A percentile compares a stretch with the other conserved stretches of the same genome.
These are phyloP conservation scores for Cryoendolithus antarcticus DNA, from an alignment of 2,329 filamentous ascomycete species.

Conservation along the genomic window DNA sequence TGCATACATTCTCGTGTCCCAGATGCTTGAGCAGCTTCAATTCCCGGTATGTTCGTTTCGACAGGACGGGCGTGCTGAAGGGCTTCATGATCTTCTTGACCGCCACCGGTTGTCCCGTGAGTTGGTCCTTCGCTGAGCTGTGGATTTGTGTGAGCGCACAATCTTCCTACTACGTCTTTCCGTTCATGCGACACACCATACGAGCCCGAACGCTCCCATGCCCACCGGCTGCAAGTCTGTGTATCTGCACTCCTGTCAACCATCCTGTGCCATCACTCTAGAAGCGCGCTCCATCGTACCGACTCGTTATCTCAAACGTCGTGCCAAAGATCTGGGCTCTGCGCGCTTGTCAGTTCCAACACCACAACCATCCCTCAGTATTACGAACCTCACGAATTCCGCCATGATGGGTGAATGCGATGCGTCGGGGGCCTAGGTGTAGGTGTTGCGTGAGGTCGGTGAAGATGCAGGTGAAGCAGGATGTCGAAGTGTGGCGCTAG, in stretches of 20 bases:
- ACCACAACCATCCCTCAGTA: too few species aligned
- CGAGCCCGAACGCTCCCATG: conserved; percentile 97
- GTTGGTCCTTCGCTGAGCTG: conserved; percentile 94
- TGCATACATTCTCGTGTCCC: conserved; percentile 78
- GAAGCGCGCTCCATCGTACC: conserved; percentile 43
- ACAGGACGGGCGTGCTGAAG: conserved; percentile 96
- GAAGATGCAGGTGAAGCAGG: too few species aligned
- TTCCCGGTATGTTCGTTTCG: conserved; percentile 95
- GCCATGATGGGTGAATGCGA: conserved; percentile 56
- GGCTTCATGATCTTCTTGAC: conserved; percentile 99
- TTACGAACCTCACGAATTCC: conserved; percentile 68
- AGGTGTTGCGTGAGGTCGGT: too few species aligned
- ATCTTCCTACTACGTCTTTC: not conserved
- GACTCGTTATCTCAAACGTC: conserved; percentile 98
- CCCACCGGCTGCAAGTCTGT: conserved; percentile 96
- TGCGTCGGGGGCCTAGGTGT: not conserved
- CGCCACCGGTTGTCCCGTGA: conserved; percentile 90
- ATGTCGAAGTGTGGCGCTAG: too few species aligned
- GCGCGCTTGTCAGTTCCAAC: too few species aligned
- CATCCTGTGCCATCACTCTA: conserved; percentile 6
- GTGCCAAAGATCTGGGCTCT: conserved; percentile 94
- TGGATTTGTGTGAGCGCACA: conserved; percentile 4
- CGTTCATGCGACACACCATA: conserved; percentile 52
- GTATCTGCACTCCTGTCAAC: conserved; percentile 49
- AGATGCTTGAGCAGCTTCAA: conserved; percentile 95